Base-by-base conservation (phyloP, 805 yeast genomes). In the Metschnikowia kunwiensis region DNA sequence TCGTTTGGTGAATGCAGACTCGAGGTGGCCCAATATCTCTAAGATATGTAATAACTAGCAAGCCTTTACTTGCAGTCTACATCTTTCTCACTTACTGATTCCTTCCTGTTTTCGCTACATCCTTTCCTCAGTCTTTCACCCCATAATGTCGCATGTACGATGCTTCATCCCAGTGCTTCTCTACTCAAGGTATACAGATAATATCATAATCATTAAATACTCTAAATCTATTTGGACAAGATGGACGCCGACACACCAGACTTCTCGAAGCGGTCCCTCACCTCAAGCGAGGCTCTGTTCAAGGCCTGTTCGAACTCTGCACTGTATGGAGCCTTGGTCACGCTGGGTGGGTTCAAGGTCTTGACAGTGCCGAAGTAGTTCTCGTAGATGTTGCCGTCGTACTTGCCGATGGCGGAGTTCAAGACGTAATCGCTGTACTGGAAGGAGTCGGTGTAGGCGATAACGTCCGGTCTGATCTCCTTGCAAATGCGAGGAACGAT, bases 341-440 rank as follows among this genome's bases (percentile, higher is more conserved):
- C 23, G 27, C 37, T 43, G 6, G 44, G 46, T 7, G 51, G 51
- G 35, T 49, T 49, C 44, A 41, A 40, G 23, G 35, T 28, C 44
- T 47, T 49, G 17, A 49, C 53, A 4, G 45, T 40, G 26, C 44
- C 43, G 27, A 34, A 49, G 40, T 49, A 49, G 43, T 49, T 47
- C 36, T 49, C 53, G 46, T 49, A 49, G 36, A 49, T 34, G 41
- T 49, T 45, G 19, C 53, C 53, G 22, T 49, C 47, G 30, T 38
- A 43, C 33, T 34, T 39, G 17, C 49, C 53, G 16, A 49, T 45
- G 23, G 47, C 42, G 8, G 53, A 44, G 45, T 49, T 49, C 34
- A 49, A 24, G 13, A 30, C 46, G 29, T 33, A 40, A 44, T 49
- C 53, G 11, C 46, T 42, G 35, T 26, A 40, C 34, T 47, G 51